Conservation (phyloP, 2,329 filamentous ascomycete genomes). For the Orbilia blumenaviensis region DNA sequence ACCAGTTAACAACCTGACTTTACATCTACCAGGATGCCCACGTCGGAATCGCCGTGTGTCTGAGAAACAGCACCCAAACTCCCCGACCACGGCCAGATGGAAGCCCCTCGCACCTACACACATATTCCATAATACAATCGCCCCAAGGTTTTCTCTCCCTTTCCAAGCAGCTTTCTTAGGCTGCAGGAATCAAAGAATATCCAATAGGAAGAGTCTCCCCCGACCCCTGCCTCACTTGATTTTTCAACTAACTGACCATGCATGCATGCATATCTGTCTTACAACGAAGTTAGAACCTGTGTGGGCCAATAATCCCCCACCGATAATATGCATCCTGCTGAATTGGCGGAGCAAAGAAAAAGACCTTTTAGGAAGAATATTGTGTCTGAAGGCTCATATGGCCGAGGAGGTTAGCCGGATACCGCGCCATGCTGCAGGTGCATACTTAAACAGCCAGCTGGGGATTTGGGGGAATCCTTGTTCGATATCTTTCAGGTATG, state of each 20-base stretch:
- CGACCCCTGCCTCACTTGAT: background rate
- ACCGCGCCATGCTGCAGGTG: conserved; percentile 23
- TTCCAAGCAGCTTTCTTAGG: conserved; percentile 21
- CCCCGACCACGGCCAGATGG: background rate
- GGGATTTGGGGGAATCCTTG: conserved; percentile 7
- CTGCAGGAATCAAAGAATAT: conserved; percentile 19
- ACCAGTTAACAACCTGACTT: background rate
- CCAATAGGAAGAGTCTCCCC: conserved; percentile 42
- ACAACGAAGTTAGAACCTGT: conserved; percentile 18
- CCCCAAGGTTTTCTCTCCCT: too few species aligned
- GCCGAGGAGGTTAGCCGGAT: conserved; percentile 15
- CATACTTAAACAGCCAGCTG: conserved; percentile 1
- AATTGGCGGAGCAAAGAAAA: conserved; percentile 7
- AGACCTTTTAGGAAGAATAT: background rate
- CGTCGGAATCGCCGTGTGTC: conserved; percentile 2
- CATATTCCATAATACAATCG: conserved; percentile 5
- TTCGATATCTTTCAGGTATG: background rate
- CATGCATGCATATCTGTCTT: conserved; percentile 43
- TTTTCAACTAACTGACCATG: background rate
- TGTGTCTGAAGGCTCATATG: background rate
- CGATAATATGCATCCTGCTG: conserved; percentile 43
- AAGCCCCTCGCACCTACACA: too few species aligned
- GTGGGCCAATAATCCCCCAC: conserved; percentile 17
- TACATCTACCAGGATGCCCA: background rate
- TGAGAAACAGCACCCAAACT: background rate